Percentiles rank a stretch among this genome's conserved stretches.
Conservation (phyloP, 2,329 filamentous ascomycete species). For the Trichophaea hybrida region DNA sequence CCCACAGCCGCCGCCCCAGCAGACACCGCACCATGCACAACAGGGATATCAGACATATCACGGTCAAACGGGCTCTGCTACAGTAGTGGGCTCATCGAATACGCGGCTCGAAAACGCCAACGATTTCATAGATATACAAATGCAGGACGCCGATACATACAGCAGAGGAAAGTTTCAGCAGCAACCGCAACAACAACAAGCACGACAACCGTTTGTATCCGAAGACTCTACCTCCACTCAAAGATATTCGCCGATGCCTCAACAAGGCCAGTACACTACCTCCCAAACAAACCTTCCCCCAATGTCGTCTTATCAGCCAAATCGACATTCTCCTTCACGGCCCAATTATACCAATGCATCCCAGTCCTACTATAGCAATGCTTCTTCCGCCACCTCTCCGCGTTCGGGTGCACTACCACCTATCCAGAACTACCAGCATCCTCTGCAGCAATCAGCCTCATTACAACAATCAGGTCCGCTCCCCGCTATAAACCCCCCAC, state of each 20-base stretch:
- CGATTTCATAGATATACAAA: slow-evolving; percentile 48
- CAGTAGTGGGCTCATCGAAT: slow-evolving; percentile 18
- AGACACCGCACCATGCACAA: slow-evolving; percentile 4
- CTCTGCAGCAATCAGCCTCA: slow-evolving; percentile 21
- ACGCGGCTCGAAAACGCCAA: slow-evolving; percentile 17
- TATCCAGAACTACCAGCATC: slow-evolving; percentile 21
- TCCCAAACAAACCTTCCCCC: slow-evolving; percentile 38
- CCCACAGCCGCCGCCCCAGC: slow-evolving; percentile 6
- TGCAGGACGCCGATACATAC: slow-evolving; percentile 84
- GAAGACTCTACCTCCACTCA: slow-evolving; percentile 58
- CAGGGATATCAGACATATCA: slow-evolving; percentile 23
- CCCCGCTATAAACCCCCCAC: neutral
- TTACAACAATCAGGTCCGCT: slow-evolving; percentile 2
- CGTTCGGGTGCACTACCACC: slow-evolving; percentile 19
- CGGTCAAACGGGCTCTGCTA: slow-evolving; percentile 15
- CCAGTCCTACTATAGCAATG: slow-evolving; percentile 43
- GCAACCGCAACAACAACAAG: slow-evolving; percentile 35
- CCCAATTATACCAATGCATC: slow-evolving; percentile 43
- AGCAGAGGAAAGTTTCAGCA: slow-evolving; percentile 65
- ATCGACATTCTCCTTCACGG: slow-evolving; percentile 65
- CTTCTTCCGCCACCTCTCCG: slow-evolving; percentile 27
- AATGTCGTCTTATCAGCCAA: slow-evolving; percentile 29
- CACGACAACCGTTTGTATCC: slow-evolving; percentile 51
- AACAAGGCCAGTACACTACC: slow-evolving; percentile 16
- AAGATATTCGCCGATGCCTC: slow-evolving; percentile 78